Evolutionary conservation across 192 early-diverging fungal genomes (phyloP).

Genomic region (Coemansia guatemalensis): DNA sequence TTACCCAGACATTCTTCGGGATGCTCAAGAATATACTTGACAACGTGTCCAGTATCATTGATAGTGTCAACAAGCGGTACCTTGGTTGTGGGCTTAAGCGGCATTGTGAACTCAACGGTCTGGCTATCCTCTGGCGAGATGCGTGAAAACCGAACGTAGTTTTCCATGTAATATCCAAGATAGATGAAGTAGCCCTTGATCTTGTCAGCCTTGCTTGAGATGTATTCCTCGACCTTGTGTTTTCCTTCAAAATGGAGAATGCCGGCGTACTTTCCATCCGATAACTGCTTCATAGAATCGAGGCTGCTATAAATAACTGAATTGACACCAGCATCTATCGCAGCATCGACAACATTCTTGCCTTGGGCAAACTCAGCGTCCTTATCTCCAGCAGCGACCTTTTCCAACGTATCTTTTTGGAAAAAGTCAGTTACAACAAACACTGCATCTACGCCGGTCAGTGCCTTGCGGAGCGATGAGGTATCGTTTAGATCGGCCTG

Average conservation of each 20-base stretch:
- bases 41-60: no score
- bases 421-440: conserved; percentile 32
- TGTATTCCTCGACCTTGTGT: conserved; percentile 28
- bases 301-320: conserved; percentile 25
- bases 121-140: conserved; percentile 26
- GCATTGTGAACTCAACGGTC: conserved; percentile 27
- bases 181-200: conserved; percentile 21
- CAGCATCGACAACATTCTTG: conserved; percentile 37
- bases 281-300: conserved; percentile 27
- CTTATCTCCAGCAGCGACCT: conserved; percentile 3
- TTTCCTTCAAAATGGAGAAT: conserved; percentile 30
- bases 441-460: conserved; percentile 18
- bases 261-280: conserved; percentile 22
- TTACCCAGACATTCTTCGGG: no score
- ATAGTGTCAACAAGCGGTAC: conserved; percentile 34
- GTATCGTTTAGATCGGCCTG: conserved; percentile 22
- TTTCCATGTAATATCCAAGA: conserved; percentile 32
- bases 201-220: conserved; percentile 15
- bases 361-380: conserved; percentile 34
- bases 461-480: conserved; percentile 17
- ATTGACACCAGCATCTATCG: conserved; percentile 15
- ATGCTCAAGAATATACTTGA: no score
- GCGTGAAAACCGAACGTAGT: conserved; percentile 18
- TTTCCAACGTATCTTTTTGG: not conserved
- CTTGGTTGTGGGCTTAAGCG: conserved; percentile 17